phyloP scores from a whole-genome alignment of 352 stramenopile species.

The Phytopythium cucurbitacearum region DNA sequence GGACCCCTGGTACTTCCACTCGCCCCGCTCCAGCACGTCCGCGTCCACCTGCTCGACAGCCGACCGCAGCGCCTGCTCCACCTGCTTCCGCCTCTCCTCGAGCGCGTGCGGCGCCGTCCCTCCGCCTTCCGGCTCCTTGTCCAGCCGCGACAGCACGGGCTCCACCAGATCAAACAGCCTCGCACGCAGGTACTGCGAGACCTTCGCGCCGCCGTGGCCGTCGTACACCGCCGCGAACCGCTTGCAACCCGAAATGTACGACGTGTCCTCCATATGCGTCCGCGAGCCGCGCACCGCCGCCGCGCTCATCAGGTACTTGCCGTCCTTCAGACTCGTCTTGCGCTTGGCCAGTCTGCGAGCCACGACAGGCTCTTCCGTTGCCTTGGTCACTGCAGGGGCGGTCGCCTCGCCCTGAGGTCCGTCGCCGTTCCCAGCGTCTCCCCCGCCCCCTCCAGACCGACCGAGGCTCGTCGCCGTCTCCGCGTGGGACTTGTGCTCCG shows the following conservation, averaged over 20 bases:
- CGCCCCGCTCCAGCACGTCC: conserved; percentile 54
- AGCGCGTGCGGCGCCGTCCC: conserved; percentile 17
- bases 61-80: conserved; percentile 35
- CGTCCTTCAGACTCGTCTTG: conserved; percentile 41
- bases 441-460: conserved; percentile 28
- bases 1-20: conserved; percentile 80
- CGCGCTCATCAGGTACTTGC: conserved; percentile 51
- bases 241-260: conserved; percentile 75
- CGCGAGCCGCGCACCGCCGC: conserved; percentile 71
- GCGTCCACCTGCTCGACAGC: conserved; percentile 50
- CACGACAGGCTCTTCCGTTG: too few species aligned
- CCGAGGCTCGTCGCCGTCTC: conserved; percentile 36
- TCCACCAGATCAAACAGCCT: conserved; percentile 54
- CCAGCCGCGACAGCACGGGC: conserved; percentile 38
- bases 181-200: conserved; percentile 64
- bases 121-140: conserved; percentile 34
- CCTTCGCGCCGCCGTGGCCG: conserved; percentile 66
- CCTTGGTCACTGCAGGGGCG: too few species aligned
- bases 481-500: conserved; percentile 1
- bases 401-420: conserved; percentile 54
- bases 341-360: conserved; percentile 25
- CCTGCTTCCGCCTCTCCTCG: conserved; percentile 22
- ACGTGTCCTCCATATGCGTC: conserved; percentile 81
- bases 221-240: conserved; percentile 83
- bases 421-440: conserved; percentile 58